Evolutionary conservation across 139 green algal genomes (phyloP), one percentile per base, ranked within the genome.

Genomic region (Tetraselmis chui): DNA sequence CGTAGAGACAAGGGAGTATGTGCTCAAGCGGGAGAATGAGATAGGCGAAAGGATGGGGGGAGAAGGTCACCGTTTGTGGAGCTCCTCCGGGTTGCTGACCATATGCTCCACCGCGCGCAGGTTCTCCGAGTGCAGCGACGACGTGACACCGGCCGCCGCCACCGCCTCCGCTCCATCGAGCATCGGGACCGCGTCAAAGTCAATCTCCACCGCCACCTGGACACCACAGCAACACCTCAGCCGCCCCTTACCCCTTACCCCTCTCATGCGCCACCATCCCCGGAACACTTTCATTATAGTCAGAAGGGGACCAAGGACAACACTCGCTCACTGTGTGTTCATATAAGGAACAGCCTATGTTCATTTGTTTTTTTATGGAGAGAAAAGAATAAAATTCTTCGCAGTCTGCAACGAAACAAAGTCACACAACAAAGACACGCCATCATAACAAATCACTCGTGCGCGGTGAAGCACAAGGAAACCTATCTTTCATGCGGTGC

Each of bases 91-190:
- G 74, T 77, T 77, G 74, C 74, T 22, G 26, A 77, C 74, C 74
- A 28, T 77, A 23, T 28, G 74, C 26, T 28, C 2, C 26, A 29
- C 25, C 23, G n/a, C 25, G 74, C 25, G 74, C n/a, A 77, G n/a
- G 59, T 97, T 97, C 1, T 84, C 83, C 1, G 79, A 45, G n/a
- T 92, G 88, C 59, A 96, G 83, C 0, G 88, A 93, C 85, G 88
- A 94, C 0, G 84, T 32, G 18, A 92, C 78, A 26, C 92, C 92
- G 0, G 67, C 81, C 1, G 77, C 59, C 0, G 89, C 28, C 74
- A 85, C 90, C 45, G 92, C 85, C 1, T 23, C 0, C 0, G 91
- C 93, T 2, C 93, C 93, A 0, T 84, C 32, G 25, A 97, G 85
- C 31, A 92, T 28, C 0, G 93, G 93, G 2, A 97, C 32, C 0